Evolutionary conservation across 225 moss, liverwort and hornwort genomes (phyloP).

Genomic region (Sphagnum contortum): DNA sequence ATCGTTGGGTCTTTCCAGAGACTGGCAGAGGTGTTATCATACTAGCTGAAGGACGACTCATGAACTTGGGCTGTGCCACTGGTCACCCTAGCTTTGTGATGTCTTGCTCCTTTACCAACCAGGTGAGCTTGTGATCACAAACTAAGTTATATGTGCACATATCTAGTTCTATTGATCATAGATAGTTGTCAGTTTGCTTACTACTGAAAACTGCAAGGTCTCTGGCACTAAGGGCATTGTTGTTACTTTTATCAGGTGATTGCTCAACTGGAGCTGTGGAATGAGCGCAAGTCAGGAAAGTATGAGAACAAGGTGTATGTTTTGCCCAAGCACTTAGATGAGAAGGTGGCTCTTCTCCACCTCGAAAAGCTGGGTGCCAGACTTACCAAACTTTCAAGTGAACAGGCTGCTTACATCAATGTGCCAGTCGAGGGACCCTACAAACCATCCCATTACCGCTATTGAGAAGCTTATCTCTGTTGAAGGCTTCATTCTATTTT

Average conservation of each 20-base stretch:
- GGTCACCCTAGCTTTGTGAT: constrained; percentile 95
- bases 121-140: constrained; percentile 18
- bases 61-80: constrained; percentile 93
- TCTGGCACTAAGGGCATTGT: background rate
- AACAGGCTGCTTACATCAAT: constrained; percentile 76
- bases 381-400: constrained; percentile 53
- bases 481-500: background rate
- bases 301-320: constrained; percentile 98
- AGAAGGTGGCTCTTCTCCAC: constrained; percentile 83
- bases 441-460: constrained; percentile 80
- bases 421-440: constrained; percentile 70
- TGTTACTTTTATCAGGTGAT: constrained; percentile 16
- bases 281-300: constrained; percentile 87
- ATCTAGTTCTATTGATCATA: background rate
- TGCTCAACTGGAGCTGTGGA: constrained; percentile 93
- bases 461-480: constrained; percentile 19
- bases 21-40: constrained; percentile 54
- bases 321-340: constrained; percentile 89
- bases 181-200: too few relatives aligned
- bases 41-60: constrained; percentile 78
- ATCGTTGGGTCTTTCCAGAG: constrained; percentile 83
- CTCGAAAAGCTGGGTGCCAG: constrained; percentile 74
- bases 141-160: background rate
- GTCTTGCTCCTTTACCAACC: constrained; percentile 98
- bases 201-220: background rate